Evolutionary conservation across 345 rosid species (phyloP).

Genomic region (Limnanthes douglasii): DNA sequence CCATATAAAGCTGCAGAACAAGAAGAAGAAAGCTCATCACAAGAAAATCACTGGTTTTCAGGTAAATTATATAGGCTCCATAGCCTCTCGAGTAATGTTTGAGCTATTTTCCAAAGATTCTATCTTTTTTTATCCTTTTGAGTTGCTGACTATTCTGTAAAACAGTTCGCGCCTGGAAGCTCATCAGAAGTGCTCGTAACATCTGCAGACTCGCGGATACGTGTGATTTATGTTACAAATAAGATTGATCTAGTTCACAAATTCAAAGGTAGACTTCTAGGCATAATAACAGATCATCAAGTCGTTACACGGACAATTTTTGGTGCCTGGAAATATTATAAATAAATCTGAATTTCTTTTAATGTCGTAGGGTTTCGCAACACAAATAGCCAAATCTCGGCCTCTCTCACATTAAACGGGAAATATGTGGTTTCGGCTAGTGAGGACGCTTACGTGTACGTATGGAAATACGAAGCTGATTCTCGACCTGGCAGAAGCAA

Average conservation of each 20-base stretch:
- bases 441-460: slow-evolving; percentile 80
- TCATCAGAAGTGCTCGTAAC: slow-evolving; percentile 89
- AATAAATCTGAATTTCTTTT: no score
- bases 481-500: slow-evolving; percentile 67
- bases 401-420: slow-evolving; percentile 59
- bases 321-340: no score
- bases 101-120: no score
- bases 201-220: slow-evolving; percentile 87
- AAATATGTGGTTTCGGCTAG: slow-evolving; percentile 81
- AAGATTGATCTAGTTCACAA: slow-evolving; percentile 82
- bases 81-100: no score
- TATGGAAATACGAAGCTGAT: slow-evolving; percentile 81
- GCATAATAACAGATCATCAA: no score
- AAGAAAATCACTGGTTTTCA: slow-evolving; percentile 98
- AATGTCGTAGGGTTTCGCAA: slow-evolving; percentile 69
- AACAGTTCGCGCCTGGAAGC: slow-evolving; percentile 85
- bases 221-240: slow-evolving; percentile 71
- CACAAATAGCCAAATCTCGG: slow-evolving; percentile 81
- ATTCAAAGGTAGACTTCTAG: slow-evolving; percentile 78
- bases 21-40: slow-evolving; percentile 82
- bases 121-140: slow-evolving; percentile 6
- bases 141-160: slow-evolving; percentile 11
- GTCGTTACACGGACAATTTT: no score
- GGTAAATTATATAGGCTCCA: slow-evolving; percentile 24
- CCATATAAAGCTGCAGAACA: slow-evolving; percentile 69